Evolutionary conservation across 768 basidiomycete genomes (phyloP), one percentile per base, ranked within the genome.

Genomic region (Podaxis rugospora): DNA sequence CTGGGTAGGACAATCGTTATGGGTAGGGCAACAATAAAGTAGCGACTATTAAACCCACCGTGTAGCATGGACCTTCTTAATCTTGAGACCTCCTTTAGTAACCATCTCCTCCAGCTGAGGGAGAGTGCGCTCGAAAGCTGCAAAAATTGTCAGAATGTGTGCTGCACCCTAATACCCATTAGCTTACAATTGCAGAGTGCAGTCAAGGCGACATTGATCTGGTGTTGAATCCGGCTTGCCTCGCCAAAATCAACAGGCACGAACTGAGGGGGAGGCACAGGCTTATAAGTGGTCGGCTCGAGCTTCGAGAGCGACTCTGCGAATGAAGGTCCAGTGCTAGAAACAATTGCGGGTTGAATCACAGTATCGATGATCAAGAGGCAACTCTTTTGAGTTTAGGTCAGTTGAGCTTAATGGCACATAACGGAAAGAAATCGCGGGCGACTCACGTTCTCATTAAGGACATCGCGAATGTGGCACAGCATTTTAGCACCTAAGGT

Each of bases 241-340:
- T 77, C 72, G 11, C 76, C 75, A 53, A 76, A 77, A 64, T 76
- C 72, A n/a, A 69, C 70, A 13, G 75, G 75, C 27, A 76, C 65
- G 52, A 74, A 76, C 10, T 66, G 66, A 5, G 75, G 76, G n/a
- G 74, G 70, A 4, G 74, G 64, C 10, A 76, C 68, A 7, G 76
- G 73, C 21, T 68, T 63, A 57, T 77, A 76, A 2, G 61, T 62
- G 40, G 71, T 66, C 47, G 69, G 66, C 53, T 72, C 69, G 32
- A 69, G 64, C 37, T 65, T 64, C 18, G 67, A 49, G 16, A 75
- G 67, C 13, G 74, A 75, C 18, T 74, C 51, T 10, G 21, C 54
- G 13, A 60, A 40, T 4, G 51, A 52, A 18, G 68, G 35, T 63
- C 64, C 27, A 72, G 66, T 13, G 65, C 63, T 39, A 63, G 74